These are phyloP conservation scores for Juncus inflexus DNA, from an alignment of 176 grass and related monocot genomes.

Conservation along the genomic window DNA sequence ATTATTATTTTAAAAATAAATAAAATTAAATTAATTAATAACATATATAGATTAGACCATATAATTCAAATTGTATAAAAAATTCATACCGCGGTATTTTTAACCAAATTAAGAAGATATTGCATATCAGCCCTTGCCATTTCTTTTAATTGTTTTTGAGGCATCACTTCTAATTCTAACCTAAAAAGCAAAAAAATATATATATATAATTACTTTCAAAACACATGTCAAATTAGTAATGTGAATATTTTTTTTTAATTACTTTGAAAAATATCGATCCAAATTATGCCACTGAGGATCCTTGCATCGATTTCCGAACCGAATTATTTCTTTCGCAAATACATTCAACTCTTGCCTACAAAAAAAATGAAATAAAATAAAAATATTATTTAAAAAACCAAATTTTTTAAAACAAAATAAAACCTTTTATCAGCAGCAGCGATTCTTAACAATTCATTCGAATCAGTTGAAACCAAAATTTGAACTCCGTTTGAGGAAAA, in stretches of 20 bases:
- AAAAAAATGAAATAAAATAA: constrained; percentile 13
- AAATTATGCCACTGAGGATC: constrained; percentile 84
- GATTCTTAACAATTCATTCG: constrained; percentile 49
- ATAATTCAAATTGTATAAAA: not conserved
- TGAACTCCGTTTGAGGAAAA: constrained; percentile 73
- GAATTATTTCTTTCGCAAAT: constrained; percentile 59
- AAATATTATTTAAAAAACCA: not conserved
- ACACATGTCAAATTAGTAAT: too few relatives aligned
- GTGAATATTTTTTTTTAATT: constrained; percentile 15
- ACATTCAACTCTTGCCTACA: constrained; percentile 69
- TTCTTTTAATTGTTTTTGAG: constrained; percentile 71
- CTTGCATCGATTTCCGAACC: constrained; percentile 89
- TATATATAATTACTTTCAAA: not conserved
- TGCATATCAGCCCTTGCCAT: constrained; percentile 48
- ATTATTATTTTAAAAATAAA: constrained; percentile 18
- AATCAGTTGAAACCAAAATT: constrained; percentile 57
- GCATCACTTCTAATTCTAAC: constrained; percentile 58
- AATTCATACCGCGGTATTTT: constrained; percentile 59
- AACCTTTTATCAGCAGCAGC: constrained; percentile 85
- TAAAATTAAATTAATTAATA: not conserved
- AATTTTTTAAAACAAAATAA: constrained; percentile 15
- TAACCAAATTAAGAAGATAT: constrained; percentile 71
- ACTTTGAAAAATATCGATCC: constrained; percentile 81
- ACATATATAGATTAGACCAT: not conserved
- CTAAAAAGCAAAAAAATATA: constrained; percentile 43